Evolutionary conservation across 352 stramenopile species (phyloP), one percentile per base, ranked within the genome.

Genomic region (Discostella stelligera): DNA sequence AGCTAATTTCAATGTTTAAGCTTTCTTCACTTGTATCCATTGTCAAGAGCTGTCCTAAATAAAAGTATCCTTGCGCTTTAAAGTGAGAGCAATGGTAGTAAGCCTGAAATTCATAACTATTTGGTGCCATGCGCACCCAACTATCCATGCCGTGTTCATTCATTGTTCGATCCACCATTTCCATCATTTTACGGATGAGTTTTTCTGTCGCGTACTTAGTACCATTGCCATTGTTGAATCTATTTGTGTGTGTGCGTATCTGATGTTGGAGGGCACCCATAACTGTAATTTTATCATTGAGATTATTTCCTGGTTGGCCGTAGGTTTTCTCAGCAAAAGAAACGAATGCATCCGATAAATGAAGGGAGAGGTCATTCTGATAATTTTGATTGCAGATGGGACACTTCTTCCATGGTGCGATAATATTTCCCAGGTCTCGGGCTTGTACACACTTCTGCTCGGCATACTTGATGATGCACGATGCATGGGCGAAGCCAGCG

Each of bases 391-490:
- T 6, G 14, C 66, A 67, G 21, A 60, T 67, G 18, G 53, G 44
- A 25, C 66, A 74, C 0, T 32, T 9, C 7, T 64, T 0, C 66
- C 66, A 74, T 48, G 54, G 54, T 18, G 27, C 14, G 2, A 16
- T 14, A 59, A 74, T 1, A n/a, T n/a, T n/a, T n/a, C 4, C 9
- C 4, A 41, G 5, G 20, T 37, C 3, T 25, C 13, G 14, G 10
- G 16, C 23, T 25, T 75, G n/a, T 48, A 21, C 10, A 18, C 30
- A 61, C 44, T 68, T 76, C 53, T 62, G 20, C 49, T 76, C 44
- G 4, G 67, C 67, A 39, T 62, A 71, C 30, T 71, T 53, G 27
- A 54, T 21, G 49, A 71, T 53, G 50, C 63, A 71, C 0, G 63
- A 56, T 9, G 60, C 14, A 44, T 71, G 63, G 30, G 63, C 63